Evolutionary conservation across 495 filamentous ascomycete species (phyloP).

Genomic region (Xylaria venustula): DNA sequence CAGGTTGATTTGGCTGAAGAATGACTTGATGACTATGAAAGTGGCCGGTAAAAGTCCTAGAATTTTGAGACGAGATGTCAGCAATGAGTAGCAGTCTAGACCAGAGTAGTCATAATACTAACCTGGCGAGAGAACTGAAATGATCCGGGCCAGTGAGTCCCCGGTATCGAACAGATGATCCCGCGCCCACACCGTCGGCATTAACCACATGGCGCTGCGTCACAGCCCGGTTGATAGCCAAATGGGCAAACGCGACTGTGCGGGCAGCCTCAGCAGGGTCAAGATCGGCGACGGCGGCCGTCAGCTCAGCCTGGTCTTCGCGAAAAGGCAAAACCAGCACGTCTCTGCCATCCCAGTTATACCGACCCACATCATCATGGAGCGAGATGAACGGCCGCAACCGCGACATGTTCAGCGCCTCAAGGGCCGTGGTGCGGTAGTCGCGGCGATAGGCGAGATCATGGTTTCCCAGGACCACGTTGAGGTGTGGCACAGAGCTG

Average conservation of each 20-base stretch:
- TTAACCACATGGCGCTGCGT: slow-evolving; percentile 26
- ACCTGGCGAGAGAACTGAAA: slow-evolving; percentile 24
- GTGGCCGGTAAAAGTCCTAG: slow-evolving; percentile 33
- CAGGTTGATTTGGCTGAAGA: slow-evolving; percentile 11
- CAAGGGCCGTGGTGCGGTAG: slow-evolving; percentile 29
- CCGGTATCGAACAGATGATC: slow-evolving; percentile 19
- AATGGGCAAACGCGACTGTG: slow-evolving; percentile 32
- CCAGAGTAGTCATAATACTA: neutral
- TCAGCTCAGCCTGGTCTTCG: slow-evolving; percentile 26
- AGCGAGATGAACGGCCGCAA: slow-evolving; percentile 25
- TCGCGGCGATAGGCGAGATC: slow-evolving; percentile 34
- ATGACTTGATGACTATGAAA: slow-evolving; percentile 36
- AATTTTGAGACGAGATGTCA: neutral
- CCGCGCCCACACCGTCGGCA: slow-evolving; percentile 6
- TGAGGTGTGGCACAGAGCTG: slow-evolving; percentile 29
- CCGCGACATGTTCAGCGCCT: slow-evolving; percentile 29
- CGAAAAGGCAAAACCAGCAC: slow-evolving; percentile 31
- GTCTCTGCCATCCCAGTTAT: slow-evolving; percentile 29
- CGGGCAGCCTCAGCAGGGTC: slow-evolving; percentile 18
- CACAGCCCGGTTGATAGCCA: slow-evolving; percentile 34
- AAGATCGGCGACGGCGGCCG: slow-evolving; percentile 20
- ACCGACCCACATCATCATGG: slow-evolving; percentile 20
- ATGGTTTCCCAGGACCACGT: slow-evolving; percentile 36
- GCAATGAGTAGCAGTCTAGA: neutral
- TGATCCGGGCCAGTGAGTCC: slow-evolving; percentile 28